phyloP scores from a whole-genome alignment of 1,284 basidiomycete genomes.

The Afroboletus lepidellus region DNA sequence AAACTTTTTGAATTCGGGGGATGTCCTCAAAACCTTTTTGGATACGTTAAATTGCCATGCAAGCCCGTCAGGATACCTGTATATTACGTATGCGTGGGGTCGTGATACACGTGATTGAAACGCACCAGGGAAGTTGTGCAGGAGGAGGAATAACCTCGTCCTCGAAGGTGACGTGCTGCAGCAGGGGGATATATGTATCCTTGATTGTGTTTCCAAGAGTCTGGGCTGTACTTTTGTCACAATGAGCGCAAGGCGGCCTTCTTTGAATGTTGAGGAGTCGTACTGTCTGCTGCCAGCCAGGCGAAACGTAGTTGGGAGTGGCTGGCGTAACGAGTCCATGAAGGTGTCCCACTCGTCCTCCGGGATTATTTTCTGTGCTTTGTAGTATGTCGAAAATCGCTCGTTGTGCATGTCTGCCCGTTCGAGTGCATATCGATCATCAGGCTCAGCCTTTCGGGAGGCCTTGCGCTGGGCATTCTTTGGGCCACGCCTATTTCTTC shows the following conservation, averaged over 20 bases:
- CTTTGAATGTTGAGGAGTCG: constrained; percentile 25
- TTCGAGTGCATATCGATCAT: constrained; percentile 46
- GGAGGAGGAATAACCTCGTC: constrained; percentile 79
- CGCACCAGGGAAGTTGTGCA: constrained; percentile 79
- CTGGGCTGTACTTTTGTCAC: constrained; percentile 23
- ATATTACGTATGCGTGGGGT: background rate
- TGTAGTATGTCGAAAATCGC: constrained; percentile 77
- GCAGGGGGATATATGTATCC: constrained; percentile 74
- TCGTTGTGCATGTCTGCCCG: constrained; percentile 69
- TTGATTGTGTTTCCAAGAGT: constrained; percentile 33
- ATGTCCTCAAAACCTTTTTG: constrained; percentile 87
- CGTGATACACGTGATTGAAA: constrained; percentile 2
- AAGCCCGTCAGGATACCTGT: constrained; percentile 89
- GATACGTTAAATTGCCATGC: constrained; percentile 96
- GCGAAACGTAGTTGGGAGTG: constrained; percentile 93
- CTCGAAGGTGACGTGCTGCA: constrained; percentile 79
- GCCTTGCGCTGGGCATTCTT: constrained; percentile 7
- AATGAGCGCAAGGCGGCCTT: constrained; percentile 9
- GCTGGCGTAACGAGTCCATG: constrained; percentile 64
- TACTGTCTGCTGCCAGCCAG: constrained; percentile 87
- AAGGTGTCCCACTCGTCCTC: constrained; percentile 82
- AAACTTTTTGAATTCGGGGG: constrained; percentile 93
- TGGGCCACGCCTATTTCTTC: constrained; percentile 12
- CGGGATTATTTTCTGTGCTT: constrained; percentile 66
- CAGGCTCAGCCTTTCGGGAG: constrained; percentile 4